These are phyloP conservation scores for Dothideomycetes sp. DNA, from an alignment of 2,329 filamentous ascomycete species.

Conservation along the genomic window DNA sequence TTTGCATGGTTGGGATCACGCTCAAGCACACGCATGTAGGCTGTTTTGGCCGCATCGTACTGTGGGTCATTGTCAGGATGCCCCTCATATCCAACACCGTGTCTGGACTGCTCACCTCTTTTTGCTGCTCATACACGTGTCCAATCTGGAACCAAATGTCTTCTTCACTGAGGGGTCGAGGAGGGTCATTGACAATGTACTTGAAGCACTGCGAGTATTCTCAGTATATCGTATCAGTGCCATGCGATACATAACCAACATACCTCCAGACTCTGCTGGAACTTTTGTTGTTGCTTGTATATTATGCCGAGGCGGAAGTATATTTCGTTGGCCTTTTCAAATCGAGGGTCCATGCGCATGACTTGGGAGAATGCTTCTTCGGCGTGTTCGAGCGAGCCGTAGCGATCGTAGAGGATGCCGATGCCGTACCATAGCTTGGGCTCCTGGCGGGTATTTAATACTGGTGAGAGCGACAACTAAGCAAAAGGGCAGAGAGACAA, in stretches of 20 bases:
- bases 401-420: conserved; percentile 91
- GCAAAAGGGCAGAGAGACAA: conserved; percentile 23
- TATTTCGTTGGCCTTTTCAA: conserved; percentile 98
- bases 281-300: conserved; percentile 97
- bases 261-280: conserved; percentile 83
- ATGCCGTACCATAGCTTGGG: conserved; percentile 99
- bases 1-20: conserved; percentile 95
- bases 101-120: conserved; percentile 92
- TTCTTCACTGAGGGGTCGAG: conserved; percentile 85
- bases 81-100: too few relatives aligned
- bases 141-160: conserved; percentile 99
- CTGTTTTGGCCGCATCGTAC: conserved; percentile 88
- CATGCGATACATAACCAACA: conserved; percentile 16
- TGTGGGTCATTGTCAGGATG: conserved; percentile 37
- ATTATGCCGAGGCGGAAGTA: conserved; percentile 99
- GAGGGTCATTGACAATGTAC: conserved; percentile 90
- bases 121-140: conserved; percentile 96
- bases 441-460: conserved; percentile 48
- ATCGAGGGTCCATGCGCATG: conserved; percentile 95
- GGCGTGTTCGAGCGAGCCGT: conserved; percentile 91
- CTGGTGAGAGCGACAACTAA: conserved; percentile 8
- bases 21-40: conserved; percentile 87
- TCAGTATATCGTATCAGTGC: conserved; percentile 18
- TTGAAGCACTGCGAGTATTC: conserved; percentile 71
- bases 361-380: conserved; percentile 98